Evolutionary conservation across 1,284 basidiomycete genomes (phyloP), one percentile per base, ranked within the genome.

Genomic region (Pseudozyma sp.): DNA sequence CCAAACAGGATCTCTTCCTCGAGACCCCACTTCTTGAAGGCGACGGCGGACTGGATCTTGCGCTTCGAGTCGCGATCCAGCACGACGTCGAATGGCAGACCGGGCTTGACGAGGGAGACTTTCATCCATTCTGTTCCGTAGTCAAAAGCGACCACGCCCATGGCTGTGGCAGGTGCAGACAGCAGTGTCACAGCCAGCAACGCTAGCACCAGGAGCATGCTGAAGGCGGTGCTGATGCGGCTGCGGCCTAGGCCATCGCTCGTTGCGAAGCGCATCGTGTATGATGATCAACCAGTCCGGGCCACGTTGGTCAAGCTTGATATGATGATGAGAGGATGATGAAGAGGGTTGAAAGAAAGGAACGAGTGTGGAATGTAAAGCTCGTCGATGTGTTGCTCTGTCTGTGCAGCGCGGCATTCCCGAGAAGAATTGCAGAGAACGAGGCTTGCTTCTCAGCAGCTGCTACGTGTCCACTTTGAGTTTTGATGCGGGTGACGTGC

Each of bases 61-160:
- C 96, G 89, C 87, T 97, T 98, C 43, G 94, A 96, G 85, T 98
- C 96, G 84, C 93, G 92, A 86, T 97, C 95, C 52, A 99, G 87
- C 37, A 99, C 88, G 34, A 99, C 93, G 85, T 99, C 96, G 81
- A 99, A 97, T 1, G 96, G 94, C 53, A 93, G 87, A 43, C 95
- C 96, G 1, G 96, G 96, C 83, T 96, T 96, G 89, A 99, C 92
- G 68, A 99, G 87, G 9, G 94, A 95, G 31, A 94, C 92, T 85
- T 98, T 99, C 66, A 79, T 83, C 77, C 78, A 83, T 45, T 82
- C 81, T 5, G 82, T 83, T 31, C 82, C 82, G 60, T 82, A 83
- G 74, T 84, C 82, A 59, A 84, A 81, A 16, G 77, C 79, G 19
- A 84, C 79, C 14, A 84, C 82, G 42, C 82, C 82, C 65, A 84